These are phyloP conservation scores for Inosperma sp. DNA, from an alignment of 768 basidiomycete genomes.

Conservation along the genomic window DNA sequence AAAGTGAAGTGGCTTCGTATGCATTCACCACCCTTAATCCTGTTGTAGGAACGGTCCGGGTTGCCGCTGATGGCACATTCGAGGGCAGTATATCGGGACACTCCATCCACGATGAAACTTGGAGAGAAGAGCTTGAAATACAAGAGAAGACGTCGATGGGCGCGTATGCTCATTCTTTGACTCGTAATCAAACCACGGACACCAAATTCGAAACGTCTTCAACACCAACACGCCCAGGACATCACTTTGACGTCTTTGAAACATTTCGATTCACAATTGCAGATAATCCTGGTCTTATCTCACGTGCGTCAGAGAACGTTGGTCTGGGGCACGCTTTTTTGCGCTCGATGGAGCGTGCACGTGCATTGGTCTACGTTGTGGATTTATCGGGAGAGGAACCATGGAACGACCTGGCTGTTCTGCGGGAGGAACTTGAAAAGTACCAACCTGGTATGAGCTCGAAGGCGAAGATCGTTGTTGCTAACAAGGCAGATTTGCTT, in stretches of 20 bases:
- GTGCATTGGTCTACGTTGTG: constrained; percentile 87
- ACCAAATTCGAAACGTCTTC: constrained; percentile 19
- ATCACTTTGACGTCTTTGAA: constrained; percentile 61
- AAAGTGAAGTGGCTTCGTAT: constrained; percentile 82
- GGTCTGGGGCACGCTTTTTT: constrained; percentile 94
- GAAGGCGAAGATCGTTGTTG: constrained; percentile 64
- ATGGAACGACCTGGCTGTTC: constrained; percentile 67
- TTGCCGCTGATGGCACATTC: constrained; percentile 73
- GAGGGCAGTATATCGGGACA: constrained; percentile 52
- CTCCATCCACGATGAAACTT: constrained; percentile 63
- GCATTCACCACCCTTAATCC: constrained; percentile 96
- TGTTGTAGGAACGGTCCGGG: constrained; percentile 84
- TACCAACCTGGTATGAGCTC: constrained; percentile 74
- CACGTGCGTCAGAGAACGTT: constrained; percentile 78
- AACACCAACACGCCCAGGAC: constrained; percentile 28
- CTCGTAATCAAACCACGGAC: constrained; percentile 42
- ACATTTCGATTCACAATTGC: constrained; percentile 89
- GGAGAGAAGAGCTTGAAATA: constrained; percentile 46
- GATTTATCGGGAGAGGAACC: constrained; percentile 75
- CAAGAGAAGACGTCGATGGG: constrained; percentile 47
- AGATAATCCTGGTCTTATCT: constrained; percentile 93
- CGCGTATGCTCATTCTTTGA: constrained; percentile 45
- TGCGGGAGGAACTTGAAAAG: constrained; percentile 80
- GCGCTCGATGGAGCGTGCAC: constrained; percentile 87
- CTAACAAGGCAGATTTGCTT: constrained; percentile 93